Evolutionary conservation across 148 eudicot genomes (phyloP).

Genomic region (Selenicereus undatus): DNA sequence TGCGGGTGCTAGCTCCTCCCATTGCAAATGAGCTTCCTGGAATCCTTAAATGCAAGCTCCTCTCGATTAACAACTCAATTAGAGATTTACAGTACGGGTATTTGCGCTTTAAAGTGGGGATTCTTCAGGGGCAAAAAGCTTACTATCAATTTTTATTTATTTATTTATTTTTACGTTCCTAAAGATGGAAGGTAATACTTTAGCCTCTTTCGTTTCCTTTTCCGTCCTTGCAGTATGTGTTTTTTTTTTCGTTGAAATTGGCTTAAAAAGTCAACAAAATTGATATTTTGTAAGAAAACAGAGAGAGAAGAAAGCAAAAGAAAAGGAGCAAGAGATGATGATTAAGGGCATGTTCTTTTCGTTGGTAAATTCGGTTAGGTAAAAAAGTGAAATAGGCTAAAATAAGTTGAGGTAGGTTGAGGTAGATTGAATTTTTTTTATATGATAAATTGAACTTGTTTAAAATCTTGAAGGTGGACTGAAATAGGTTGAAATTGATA

Average conservation of each 20-base stretch:
- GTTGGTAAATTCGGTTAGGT: no score
- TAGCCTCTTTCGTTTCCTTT: background rate
- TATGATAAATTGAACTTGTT: no score
- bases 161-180: background rate
- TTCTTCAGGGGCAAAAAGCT: background rate
- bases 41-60: background rate
- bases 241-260: no score
- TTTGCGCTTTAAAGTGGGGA: no score
- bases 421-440: no score
- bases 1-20: no score
- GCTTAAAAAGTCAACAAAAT: no score
- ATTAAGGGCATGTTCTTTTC: no score
- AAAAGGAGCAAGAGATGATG: conserved; percentile 12
- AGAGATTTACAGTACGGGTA: background rate
- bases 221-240: background rate
- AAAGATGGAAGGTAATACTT: background rate
- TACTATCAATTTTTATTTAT: background rate
- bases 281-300: background rate
- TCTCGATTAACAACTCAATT: background rate
- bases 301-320: background rate
- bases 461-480: no score
- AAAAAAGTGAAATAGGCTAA: no score
- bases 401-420: no score
- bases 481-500: no score
- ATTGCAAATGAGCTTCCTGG: background rate